Base-by-base conservation (phyloP, 2,329 filamentous ascomycete species). In the Alternaria infectoria region DNA sequence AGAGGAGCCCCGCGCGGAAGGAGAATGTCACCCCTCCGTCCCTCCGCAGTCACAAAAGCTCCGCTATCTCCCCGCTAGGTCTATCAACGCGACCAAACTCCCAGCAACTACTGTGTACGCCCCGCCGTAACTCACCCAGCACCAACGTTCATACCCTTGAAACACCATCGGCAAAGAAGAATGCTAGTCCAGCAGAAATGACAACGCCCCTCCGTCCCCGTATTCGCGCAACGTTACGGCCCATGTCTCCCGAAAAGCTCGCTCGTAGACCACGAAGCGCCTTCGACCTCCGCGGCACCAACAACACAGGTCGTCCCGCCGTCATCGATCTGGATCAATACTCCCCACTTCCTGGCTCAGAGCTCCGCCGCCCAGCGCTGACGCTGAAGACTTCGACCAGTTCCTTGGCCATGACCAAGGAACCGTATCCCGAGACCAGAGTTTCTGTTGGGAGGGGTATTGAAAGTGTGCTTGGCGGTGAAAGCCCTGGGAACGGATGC, bases 181-280 rank as follows among this genome's bases (percentile, higher is more conserved):
- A 50, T 6, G 36, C 64, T 0, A 66, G 36, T 6, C 47, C 61
- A 26, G 62, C 50, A 23, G 50, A 40, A 2, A 40, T 40, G 6
- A 5, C 45, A 7, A 55, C 62, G 25, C 59, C 69, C 6, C 51
- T 57, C 9, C 67, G 69, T 19, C 66, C 69, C 1, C 63, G 65
- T 3, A 44, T 75, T 9, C 69, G 69, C 10, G 65, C 63, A 3
- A 69, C 60, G 0, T 17, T 73, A 12, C 68, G 67, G 3, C 69
- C 71, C 3, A 54, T 67, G 10, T 72, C 72, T 1, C 70, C 69
- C 0, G 68, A 64, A 3, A 74, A 74, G 30, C 64, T 74, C 9
- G 59, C 62, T 13, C 65, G 64, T 7, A 68, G 76, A 25, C 73
- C 78, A 1, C 74, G 69, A 55, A 79, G 77, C 36, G 75, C 78